These are phyloP conservation scores for Syzygium grande DNA, from an alignment of 345 rosid genomes.

Conservation along the genomic window DNA sequence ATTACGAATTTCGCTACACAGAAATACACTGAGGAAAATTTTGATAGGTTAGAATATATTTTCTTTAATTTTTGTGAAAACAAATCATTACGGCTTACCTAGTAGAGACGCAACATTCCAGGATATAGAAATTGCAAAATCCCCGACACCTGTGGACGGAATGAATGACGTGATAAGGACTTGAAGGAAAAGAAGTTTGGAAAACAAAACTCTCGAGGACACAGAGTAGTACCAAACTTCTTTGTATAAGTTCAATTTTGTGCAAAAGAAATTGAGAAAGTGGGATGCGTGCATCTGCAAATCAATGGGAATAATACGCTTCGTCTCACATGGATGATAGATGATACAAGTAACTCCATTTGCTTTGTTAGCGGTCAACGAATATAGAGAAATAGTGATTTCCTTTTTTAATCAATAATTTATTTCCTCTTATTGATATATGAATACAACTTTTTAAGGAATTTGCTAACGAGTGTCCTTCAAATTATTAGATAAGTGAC, in stretches of 20 bases:
- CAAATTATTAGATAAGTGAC: background rate
- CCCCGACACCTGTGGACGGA: rapidly evolving
- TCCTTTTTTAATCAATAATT: no score
- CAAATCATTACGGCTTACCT: background rate
- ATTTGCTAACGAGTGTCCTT: rapidly evolving
- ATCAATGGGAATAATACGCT: background rate
- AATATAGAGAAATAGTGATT: background rate
- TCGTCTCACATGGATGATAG: background rate
- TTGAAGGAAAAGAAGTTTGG: background rate
- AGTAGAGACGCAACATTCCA: no score
- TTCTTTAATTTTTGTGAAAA: no score
- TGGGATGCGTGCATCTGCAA: background rate
- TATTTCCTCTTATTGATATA: background rate
- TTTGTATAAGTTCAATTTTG: background rate
- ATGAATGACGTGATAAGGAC: background rate
- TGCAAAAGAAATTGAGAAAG: background rate
- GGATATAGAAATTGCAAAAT: rapidly evolving
- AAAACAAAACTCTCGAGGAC: background rate
- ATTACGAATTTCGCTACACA: background rate
- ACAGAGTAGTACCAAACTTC: background rate
- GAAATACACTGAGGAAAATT: background rate
- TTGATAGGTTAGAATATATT: background rate
- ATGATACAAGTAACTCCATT: background rate
- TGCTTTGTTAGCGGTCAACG: background rate
- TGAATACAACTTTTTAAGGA: background rate